Conservation (phyloP, 306 rosid genomes). For the Nissolia schottii region DNA sequence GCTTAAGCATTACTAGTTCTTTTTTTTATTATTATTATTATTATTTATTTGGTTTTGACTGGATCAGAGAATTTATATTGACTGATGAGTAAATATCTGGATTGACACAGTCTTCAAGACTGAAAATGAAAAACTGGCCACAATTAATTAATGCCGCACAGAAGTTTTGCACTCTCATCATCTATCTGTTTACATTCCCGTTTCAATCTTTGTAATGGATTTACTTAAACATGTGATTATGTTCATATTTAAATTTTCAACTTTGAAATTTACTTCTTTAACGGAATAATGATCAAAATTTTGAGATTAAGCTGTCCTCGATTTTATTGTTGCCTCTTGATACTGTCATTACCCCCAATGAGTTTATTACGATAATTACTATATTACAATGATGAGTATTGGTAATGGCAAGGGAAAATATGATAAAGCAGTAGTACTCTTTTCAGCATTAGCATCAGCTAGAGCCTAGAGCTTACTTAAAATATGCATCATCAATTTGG, state of each 20-base stretch:
- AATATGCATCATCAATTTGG: not conserved
- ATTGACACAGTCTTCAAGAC: not conserved
- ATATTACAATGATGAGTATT: not conserved
- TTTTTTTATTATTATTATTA: too few relatives aligned
- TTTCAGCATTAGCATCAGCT: not conserved
- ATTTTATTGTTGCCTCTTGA: not conserved
- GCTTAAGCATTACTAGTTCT: too few relatives aligned
- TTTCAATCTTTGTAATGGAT: not conserved
- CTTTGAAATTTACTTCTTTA: slow-evolving; percentile 4
- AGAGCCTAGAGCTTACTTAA: not conserved
- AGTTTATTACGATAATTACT: not conserved
- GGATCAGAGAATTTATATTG: not conserved
- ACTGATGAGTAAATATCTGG: not conserved
- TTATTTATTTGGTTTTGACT: not conserved
- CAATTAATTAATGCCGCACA: not conserved
- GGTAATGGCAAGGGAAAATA: not conserved
- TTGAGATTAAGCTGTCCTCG: not conserved
- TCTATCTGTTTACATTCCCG: not conserved
- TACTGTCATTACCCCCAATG: not conserved
- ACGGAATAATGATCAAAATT: slow-evolving; percentile 1
- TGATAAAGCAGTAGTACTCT: not conserved
- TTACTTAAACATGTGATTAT: slow-evolving; percentile 7
- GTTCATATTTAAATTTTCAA: not conserved
- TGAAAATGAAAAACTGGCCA: not conserved
- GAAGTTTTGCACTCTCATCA: not conserved